Percentiles rank a stretch among this genome's conserved stretches.
Evolutionary conservation across 257 asterid genomes (phyloP).

Genomic region (Solanum piurae): DNA sequence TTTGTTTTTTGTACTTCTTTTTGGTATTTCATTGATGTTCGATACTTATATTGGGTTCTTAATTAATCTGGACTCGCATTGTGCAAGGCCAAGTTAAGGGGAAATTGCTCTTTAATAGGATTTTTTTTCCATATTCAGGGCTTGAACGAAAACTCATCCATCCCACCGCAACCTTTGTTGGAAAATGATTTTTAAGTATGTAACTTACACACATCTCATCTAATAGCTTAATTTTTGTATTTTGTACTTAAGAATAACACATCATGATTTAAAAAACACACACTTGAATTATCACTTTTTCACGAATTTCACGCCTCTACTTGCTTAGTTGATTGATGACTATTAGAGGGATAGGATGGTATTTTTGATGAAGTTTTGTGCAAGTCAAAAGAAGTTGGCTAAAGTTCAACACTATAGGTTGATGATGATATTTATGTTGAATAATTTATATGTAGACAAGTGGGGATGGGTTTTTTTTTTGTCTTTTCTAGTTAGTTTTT

Average conservation of each 20-base stretch:
- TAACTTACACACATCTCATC: background rate
- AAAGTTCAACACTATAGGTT: background rate
- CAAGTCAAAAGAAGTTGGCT: conserved; percentile 30
- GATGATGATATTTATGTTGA: background rate
- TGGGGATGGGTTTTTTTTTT: background rate
- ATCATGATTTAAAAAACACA: background rate
- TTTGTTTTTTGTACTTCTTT: background rate
- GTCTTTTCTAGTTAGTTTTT: background rate
- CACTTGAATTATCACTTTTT: background rate
- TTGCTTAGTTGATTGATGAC: background rate
- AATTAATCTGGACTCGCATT: background rate
- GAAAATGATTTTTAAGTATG: background rate
- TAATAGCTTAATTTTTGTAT: background rate
- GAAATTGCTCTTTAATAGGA: background rate
- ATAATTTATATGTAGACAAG: background rate
- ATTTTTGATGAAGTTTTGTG: conserved; percentile 15
- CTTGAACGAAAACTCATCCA: background rate
- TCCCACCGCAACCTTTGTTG: background rate
- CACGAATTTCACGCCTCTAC: background rate
- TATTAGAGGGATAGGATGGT: conserved; percentile 29
- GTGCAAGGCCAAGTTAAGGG: background rate
- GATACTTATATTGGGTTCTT: background rate
- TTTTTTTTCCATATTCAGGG: background rate
- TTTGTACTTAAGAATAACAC: background rate
- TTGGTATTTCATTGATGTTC: background rate